Percentiles rank a stretch among this genome's conserved stretches.
Evolutionary conservation across 306 rosid genomes (phyloP).

Genomic region (Mimosa bimucronata): DNA sequence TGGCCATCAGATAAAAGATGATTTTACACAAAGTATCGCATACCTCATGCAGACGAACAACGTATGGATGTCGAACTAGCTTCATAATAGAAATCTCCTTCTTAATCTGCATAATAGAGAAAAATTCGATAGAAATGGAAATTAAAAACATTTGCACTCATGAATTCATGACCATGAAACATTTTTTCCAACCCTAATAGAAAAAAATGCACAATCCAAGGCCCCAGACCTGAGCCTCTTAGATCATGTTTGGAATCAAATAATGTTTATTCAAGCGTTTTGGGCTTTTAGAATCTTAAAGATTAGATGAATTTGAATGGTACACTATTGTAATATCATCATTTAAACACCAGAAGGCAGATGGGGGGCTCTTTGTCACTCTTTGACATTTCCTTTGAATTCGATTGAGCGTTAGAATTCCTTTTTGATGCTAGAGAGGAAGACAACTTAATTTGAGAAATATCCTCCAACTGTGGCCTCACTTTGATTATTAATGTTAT

Average conservation of each 20-base stretch:
- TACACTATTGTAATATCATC: neutral
- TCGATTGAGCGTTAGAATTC: neutral
- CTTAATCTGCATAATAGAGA: slow-evolving; percentile 65
- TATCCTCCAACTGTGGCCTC: neutral
- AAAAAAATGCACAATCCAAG: neutral
- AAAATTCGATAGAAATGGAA: slow-evolving; percentile 5
- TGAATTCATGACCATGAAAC: slow-evolving; percentile 18
- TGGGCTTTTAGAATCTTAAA: neutral
- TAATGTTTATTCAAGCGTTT: neutral
- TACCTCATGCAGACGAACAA: slow-evolving; percentile 88
- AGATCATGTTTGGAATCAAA: neutral
- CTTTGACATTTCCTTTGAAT: too few relatives aligned
- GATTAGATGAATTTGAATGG: neutral
- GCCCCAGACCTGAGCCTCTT: slow-evolving; percentile 3
- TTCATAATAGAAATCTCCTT: slow-evolving; percentile 91
- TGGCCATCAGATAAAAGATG: slow-evolving; percentile 6
- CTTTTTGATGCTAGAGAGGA: neutral
- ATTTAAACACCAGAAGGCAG: neutral
- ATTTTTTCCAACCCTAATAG: neutral
- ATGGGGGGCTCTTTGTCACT: neutral
- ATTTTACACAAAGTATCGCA: slow-evolving; percentile 33
- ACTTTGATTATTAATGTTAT: neutral
- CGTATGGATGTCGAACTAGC: slow-evolving; percentile 87
- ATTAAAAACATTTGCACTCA: slow-evolving; percentile 12
- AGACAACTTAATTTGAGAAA: neutral